Evolutionary conservation across 1,284 basidiomycete species (phyloP).

Genomic region (Exobasidium cylindrosporum): DNA sequence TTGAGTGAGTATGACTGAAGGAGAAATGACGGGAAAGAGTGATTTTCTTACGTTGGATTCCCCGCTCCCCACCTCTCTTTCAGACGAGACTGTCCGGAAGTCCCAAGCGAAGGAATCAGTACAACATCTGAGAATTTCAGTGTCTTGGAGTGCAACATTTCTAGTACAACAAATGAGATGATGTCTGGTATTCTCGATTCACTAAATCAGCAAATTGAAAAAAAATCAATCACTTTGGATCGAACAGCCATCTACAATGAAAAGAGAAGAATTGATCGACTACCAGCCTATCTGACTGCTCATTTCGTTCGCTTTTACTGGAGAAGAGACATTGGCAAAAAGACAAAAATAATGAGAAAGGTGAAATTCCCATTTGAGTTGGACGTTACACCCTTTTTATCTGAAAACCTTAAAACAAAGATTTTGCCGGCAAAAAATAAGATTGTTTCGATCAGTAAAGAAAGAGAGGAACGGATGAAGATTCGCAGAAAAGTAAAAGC

Average conservation of each 20-base stretch:
- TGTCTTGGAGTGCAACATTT: constrained; percentile 92
- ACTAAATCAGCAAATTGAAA: constrained; percentile 79
- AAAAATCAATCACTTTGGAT: constrained; percentile 73
- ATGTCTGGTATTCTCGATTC: constrained; percentile 78
- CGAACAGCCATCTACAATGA: constrained; percentile 82
- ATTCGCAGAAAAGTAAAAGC: constrained; percentile 72
- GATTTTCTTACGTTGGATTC: background rate
- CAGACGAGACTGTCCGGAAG: constrained; percentile 60
- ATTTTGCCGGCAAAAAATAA: constrained; percentile 69
- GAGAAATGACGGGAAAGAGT: background rate
- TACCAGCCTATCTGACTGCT: constrained; percentile 77
- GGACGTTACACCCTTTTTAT: constrained; percentile 78
- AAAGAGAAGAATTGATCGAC: constrained; percentile 74
- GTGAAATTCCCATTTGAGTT: constrained; percentile 87
- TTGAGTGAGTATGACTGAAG: constrained; percentile 65
- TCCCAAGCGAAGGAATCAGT: constrained; percentile 71
- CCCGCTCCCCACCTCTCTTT: background rate
- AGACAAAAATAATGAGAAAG: constrained; percentile 67
- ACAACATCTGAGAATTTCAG: constrained; percentile 70
- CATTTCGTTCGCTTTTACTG: constrained; percentile 96
- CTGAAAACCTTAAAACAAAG: constrained; percentile 73
- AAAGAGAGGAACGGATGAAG: constrained; percentile 77
- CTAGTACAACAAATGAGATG: constrained; percentile 81
- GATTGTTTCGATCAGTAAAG: constrained; percentile 76
- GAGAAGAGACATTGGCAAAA: constrained; percentile 73